These are phyloP conservation scores for Euphrasia arctica DNA, from an alignment of 305 asterid genomes.

Conservation along the genomic window DNA sequence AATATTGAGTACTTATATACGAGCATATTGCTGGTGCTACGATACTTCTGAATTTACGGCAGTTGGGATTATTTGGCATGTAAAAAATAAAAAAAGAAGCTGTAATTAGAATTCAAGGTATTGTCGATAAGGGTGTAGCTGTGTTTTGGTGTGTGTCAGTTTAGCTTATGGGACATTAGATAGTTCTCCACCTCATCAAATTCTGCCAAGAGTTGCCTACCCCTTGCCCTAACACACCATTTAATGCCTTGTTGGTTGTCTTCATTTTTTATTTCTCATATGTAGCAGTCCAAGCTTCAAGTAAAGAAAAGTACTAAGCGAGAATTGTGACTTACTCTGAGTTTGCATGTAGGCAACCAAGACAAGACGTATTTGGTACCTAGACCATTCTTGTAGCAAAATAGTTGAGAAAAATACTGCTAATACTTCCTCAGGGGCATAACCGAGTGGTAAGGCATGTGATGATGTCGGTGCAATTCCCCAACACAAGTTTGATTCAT, in stretches of 20 bases:
- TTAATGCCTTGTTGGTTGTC: slow-evolving; percentile 41
- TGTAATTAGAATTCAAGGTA: slow-evolving; percentile 25
- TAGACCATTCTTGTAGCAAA: neutral
- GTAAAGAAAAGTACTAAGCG: neutral
- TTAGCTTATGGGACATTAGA: slow-evolving; percentile 33
- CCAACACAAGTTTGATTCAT: too few relatives aligned
- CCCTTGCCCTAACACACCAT: slow-evolving; percentile 37
- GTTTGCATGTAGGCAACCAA: neutral
- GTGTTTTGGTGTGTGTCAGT: slow-evolving; percentile 34
- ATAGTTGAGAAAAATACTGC: neutral
- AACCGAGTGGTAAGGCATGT: too few relatives aligned
- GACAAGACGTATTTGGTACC: too few relatives aligned
- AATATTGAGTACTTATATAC: neutral
- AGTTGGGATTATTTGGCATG: slow-evolving; percentile 15
- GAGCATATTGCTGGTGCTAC: neutral
- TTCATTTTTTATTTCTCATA: slow-evolving; percentile 20
- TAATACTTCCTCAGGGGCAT: neutral
- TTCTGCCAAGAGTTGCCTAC: slow-evolving; percentile 45
- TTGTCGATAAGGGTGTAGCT: slow-evolving; percentile 43
- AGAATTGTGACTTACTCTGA: too few relatives aligned
- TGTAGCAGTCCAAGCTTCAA: slow-evolving; percentile 14
- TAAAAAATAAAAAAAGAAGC: slow-evolving; percentile 12
- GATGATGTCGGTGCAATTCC: too few relatives aligned
- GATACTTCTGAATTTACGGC: slow-evolving; percentile 8
- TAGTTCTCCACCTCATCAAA: slow-evolving; percentile 44